phyloP scores from a whole-genome alignment of 352 stramenopile genomes.

The Blastocystis sp. region DNA sequence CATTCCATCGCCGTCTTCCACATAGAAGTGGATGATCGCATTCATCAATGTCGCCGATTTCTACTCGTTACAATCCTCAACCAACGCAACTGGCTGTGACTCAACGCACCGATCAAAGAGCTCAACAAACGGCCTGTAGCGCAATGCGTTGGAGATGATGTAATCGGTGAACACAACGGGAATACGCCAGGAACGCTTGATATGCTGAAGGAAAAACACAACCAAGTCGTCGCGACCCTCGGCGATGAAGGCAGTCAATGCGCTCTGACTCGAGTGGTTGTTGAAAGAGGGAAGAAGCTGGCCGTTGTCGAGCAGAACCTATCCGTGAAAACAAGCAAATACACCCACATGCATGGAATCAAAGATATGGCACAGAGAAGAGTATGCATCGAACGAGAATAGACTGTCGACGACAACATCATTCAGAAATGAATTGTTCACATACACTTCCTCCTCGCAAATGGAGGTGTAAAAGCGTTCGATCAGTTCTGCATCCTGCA shows the following conservation, averaged over 20 bases:
- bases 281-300: constrained; percentile 38
- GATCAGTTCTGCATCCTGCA: constrained; percentile 18
- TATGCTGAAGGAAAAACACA: constrained; percentile 42
- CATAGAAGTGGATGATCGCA: constrained; percentile 40
- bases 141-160: constrained; percentile 36
- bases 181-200: constrained; percentile 38
- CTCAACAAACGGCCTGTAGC: background rate
- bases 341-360: constrained; percentile 3
- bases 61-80: background rate
- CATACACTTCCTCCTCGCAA: constrained; percentile 44
- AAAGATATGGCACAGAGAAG: constrained; percentile 4
- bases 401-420: constrained; percentile 38
- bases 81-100: background rate
- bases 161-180: constrained; percentile 11
- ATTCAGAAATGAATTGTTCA: constrained; percentile 52
- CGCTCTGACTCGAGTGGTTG: constrained; percentile 44
- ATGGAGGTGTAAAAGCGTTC: background rate
- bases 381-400: constrained; percentile 18
- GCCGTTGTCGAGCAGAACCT: background rate
- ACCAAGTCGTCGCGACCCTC: constrained; percentile 4
- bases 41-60: constrained; percentile 35
- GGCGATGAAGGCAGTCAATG: background rate
- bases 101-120: constrained; percentile 26
- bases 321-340: background rate
- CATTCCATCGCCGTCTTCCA: background rate